Percentiles rank a stretch among this genome's conserved stretches.
Conservation (phyloP, 192 early-diverging fungal genomes). For the Entrophospora sp. region DNA sequence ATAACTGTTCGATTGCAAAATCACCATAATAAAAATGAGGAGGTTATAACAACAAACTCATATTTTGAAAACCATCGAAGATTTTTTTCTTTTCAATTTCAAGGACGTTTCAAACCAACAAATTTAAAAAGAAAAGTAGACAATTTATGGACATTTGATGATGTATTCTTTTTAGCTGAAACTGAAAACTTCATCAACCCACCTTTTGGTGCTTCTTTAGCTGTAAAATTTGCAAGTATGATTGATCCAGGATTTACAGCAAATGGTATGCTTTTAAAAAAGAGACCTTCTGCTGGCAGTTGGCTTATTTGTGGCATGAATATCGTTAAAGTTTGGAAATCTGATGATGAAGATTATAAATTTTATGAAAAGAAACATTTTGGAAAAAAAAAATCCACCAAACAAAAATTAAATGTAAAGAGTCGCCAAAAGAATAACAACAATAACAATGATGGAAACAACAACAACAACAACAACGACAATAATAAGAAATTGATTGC, state of each 20-base stretch:
- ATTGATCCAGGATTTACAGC: constrained; percentile 33
- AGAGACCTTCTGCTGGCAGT: constrained; percentile 30
- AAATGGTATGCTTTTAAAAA: constrained; percentile 18
- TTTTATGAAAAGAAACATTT: not conserved
- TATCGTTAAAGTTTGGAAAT: constrained; percentile 25
- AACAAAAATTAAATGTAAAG: no score
- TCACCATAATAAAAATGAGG: not conserved
- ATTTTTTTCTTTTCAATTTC: constrained; percentile 33
- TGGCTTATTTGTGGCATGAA: constrained; percentile 33
- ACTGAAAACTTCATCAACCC: constrained; percentile 21
- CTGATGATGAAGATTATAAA: not conserved
- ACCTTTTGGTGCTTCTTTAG: constrained; percentile 22
- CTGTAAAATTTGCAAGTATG: constrained; percentile 19
- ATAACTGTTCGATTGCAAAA: constrained; percentile 27
- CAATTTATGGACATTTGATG: constrained; percentile 26
- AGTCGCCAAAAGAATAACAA: no score
- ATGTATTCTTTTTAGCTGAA: constrained; percentile 30
- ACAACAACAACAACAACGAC: no score
- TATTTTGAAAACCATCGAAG: constrained; percentile 27
- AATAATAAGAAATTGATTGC: no score
- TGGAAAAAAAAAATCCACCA: not conserved
- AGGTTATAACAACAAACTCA: not conserved
- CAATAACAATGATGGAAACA: no score
- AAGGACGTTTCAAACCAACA: constrained; percentile 34
- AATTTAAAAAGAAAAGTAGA: constrained; percentile 19